phyloP scores from a whole-genome alignment of 2,329 filamentous ascomycete genomes.

The Pseudogymnoascus pannorum region DNA sequence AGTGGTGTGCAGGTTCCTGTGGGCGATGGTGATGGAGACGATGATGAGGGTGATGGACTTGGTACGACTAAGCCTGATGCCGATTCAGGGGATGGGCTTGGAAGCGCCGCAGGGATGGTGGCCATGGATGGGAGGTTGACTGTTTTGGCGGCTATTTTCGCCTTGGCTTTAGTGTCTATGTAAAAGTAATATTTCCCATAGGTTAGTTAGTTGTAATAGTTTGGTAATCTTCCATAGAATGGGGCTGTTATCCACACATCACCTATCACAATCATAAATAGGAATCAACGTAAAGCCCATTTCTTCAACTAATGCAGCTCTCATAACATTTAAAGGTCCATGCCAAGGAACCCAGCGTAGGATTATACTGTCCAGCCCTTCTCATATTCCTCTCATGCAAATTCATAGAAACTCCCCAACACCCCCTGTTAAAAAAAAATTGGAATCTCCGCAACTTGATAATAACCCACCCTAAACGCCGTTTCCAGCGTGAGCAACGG shows the following conservation, averaged over 20 bases:
- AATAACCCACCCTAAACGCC: neutral
- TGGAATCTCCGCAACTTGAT: neutral
- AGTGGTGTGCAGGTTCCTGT: constrained; percentile 7
- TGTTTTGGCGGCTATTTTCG: neutral
- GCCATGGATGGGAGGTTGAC: neutral
- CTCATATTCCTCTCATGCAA: neutral
- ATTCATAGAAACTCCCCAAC: neutral
- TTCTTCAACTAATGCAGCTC: neutral
- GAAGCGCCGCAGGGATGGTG: neutral
- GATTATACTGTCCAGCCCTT: neutral
- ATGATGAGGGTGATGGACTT: neutral
- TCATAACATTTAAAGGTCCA: neutral
- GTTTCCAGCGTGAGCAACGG: constrained; percentile 2
- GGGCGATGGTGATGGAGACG: neutral
- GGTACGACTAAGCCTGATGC: neutral
- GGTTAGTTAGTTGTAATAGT: neutral
- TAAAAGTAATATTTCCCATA: neutral
- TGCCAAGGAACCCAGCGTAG: neutral
- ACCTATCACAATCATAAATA: neutral
- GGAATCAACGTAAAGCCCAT: neutral
- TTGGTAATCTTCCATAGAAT: neutral
- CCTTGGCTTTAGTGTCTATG: neutral
- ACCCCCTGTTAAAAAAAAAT: constrained; percentile 6
- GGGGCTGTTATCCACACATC: neutral
- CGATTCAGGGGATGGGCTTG: neutral